phyloP scores from a whole-genome alignment of 768 basidiomycete species.

The Termitomyces sp. region DNA sequence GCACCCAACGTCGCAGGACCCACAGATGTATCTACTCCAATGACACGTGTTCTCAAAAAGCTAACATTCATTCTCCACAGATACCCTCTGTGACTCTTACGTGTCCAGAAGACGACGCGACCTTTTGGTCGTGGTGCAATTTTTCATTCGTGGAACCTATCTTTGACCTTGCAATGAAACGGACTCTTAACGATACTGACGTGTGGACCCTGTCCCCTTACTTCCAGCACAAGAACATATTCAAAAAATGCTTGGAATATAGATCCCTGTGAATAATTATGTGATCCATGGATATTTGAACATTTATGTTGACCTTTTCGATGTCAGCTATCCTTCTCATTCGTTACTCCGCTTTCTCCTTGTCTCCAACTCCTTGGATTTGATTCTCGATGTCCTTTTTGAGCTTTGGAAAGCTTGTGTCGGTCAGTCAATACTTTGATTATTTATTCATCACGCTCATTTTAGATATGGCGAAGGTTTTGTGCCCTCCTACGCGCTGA shows the following conservation, averaged over 20 bases:
- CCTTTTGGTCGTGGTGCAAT: slow-evolving; percentile 59
- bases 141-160: slow-evolving; percentile 65
- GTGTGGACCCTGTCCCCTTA: slow-evolving; percentile 66
- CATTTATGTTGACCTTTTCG: neutral
- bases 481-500: slow-evolving; percentile 59
- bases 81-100: slow-evolving; percentile 43
- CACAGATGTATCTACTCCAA: slow-evolving; percentile 37
- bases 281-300: neutral
- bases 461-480: slow-evolving; percentile 38
- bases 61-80: slow-evolving; percentile 23
- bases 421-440: slow-evolving; percentile 25
- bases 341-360: slow-evolving; percentile 60
- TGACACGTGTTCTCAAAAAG: neutral
- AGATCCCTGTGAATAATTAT: slow-evolving; percentile 27
- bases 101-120: slow-evolving; percentile 62
- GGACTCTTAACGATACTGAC: slow-evolving; percentile 46
- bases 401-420: slow-evolving; percentile 58
- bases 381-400: slow-evolving; percentile 53
- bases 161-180: slow-evolving; percentile 42
- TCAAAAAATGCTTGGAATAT: slow-evolving; percentile 57
- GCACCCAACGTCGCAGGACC: slow-evolving; percentile 43
- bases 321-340: slow-evolving; percentile 43
- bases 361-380: slow-evolving; percentile 62
- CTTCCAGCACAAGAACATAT: slow-evolving; percentile 64
- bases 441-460: neutral